These are phyloP conservation scores for Stachybotrys chartarum DNA, from an alignment of 2,329 filamentous ascomycete species.

Conservation along the genomic window DNA sequence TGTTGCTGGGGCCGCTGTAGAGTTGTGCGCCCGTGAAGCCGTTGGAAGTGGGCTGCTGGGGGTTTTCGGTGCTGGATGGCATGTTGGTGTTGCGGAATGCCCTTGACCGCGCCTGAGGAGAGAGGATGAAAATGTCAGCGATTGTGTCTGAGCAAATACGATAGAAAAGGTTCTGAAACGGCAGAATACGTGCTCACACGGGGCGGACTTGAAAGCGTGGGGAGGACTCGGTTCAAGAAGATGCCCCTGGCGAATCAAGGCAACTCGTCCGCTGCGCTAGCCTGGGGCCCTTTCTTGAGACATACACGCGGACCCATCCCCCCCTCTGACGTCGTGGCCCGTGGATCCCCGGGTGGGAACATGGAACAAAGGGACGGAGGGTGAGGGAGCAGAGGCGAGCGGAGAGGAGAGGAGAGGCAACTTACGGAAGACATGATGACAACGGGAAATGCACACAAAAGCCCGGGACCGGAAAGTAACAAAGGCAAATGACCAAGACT, in stretches of 20 bases:
- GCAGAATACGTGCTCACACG: constrained; percentile 8
- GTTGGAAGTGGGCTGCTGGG: constrained; percentile 32
- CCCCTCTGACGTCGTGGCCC: constrained; percentile 25
- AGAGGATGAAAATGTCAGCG: constrained; percentile 11
- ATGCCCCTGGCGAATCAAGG: constrained; percentile 19
- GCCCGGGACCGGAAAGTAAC: no score
- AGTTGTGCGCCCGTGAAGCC: constrained; percentile 26
- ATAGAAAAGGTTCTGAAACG: constrained; percentile 1
- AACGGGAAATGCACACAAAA: no score
- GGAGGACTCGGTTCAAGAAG: constrained; percentile 12
- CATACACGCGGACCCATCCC: constrained; percentile 20
- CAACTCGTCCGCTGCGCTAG: constrained; percentile 18
- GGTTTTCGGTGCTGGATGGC: constrained; percentile 23
- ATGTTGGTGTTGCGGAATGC: constrained; percentile 31
- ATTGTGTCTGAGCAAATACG: constrained; percentile 4
- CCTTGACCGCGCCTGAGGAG: constrained; percentile 26
- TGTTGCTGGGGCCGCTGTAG: constrained; percentile 25
- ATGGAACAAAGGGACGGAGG: constrained; percentile 2
- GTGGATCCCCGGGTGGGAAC: background rate
- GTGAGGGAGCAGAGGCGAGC: constrained; percentile 2
- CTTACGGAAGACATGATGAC: no score
- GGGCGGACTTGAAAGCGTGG: constrained; percentile 5
- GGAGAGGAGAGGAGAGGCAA: constrained; percentile 5
- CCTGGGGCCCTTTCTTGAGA: constrained; percentile 26
- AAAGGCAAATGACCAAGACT: no score